These are phyloP conservation scores for Colletotrichum cordylinicola DNA, from an alignment of 2,329 filamentous ascomycete genomes.

Conservation along the genomic window DNA sequence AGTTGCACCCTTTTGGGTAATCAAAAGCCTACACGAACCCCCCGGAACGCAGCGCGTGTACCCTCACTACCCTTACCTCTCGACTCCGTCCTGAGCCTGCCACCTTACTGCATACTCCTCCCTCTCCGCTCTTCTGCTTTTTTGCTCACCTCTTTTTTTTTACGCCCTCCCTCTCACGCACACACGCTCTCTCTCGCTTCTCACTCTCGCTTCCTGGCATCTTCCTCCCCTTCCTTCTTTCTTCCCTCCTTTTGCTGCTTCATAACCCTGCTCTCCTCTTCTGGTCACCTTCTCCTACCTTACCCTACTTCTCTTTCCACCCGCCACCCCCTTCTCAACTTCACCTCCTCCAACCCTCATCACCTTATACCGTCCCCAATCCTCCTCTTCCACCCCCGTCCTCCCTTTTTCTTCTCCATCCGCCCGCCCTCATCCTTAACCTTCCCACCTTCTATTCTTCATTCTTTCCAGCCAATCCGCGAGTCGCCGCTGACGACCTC, in stretches of 20 bases:
- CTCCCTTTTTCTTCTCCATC: neutral
- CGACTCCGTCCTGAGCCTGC: neutral
- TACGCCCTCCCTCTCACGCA: neutral
- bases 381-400: slow-evolving; percentile 24
- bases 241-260: slow-evolving; percentile 30
- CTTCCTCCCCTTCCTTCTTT: slow-evolving; percentile 34
- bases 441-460: slow-evolving; percentile 33
- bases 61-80: slow-evolving; percentile 13
- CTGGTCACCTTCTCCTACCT: slow-evolving; percentile 3
- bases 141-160: slow-evolving; percentile 1
- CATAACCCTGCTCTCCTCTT: slow-evolving; percentile 33
- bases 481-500: slow-evolving; percentile 18
- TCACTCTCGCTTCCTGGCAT: slow-evolving; percentile 32
- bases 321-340: slow-evolving; percentile 21
- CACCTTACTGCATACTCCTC: neutral
- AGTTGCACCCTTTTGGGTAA: slow-evolving; percentile 40
- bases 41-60: neutral
- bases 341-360: slow-evolving; percentile 26
- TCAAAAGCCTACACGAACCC: slow-evolving; percentile 33
- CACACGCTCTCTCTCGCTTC: slow-evolving; percentile 24
- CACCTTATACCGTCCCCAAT: slow-evolving; percentile 29
- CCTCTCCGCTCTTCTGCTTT: slow-evolving; percentile 13
- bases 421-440: slow-evolving; percentile 34
- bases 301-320: slow-evolving; percentile 24
- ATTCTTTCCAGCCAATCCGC: slow-evolving; percentile 25